Evolutionary conservation across 345 rosid genomes (phyloP), one percentile per base, ranked within the genome.

Genomic region (Populus pruinosa): DNA sequence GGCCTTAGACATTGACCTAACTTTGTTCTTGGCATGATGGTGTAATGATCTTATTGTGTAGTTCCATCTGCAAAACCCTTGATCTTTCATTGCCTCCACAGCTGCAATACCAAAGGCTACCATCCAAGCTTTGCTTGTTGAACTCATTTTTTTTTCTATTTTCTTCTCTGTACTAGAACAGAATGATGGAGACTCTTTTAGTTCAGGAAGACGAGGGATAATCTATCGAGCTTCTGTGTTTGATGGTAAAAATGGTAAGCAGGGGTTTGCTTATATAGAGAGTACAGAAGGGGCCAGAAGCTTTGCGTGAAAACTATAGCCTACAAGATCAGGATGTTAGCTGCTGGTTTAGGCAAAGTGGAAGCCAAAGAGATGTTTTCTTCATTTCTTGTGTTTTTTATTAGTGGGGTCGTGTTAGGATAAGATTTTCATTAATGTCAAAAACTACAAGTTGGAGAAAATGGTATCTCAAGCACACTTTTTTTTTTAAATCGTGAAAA

Each of bases 21-120:
- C 50, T 20, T 81, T 77, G 76, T 55, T 86, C 71, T 87, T 89
- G 81, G 82, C 83, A 50, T 81, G 87, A 18, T 87, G 91, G 47
- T 87, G 81, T 33, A 82, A 23, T 0, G 85, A 85, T 68, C 86
- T 84, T 2, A 86, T 47, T 27, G 76, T 61, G 82, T 83, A 83
- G 77, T 86, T 90, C 91, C 90, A 88, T 35, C 97, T 79, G 72
- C 92, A 86, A 55, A 89, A 65, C 0, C 93, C 93, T 47, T 87
- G 90, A 72, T 89, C 93, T 47, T 91, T 92, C 23, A 88, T 31
- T 5, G 91, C 89, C 81, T 87, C 93, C 64, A 92, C 90, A 5
- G 87, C 89, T 33, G 88, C 97, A 5, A 91, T 72, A 56, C 87
- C 83, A 20, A 80, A 85, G 1, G 89, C 92, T 5, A 84, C 88